Evolutionary conservation across 164 flowering plant genomes (phyloP), one percentile per base, ranked within the genome.

Genomic region (Macadamia integrifolia): DNA sequence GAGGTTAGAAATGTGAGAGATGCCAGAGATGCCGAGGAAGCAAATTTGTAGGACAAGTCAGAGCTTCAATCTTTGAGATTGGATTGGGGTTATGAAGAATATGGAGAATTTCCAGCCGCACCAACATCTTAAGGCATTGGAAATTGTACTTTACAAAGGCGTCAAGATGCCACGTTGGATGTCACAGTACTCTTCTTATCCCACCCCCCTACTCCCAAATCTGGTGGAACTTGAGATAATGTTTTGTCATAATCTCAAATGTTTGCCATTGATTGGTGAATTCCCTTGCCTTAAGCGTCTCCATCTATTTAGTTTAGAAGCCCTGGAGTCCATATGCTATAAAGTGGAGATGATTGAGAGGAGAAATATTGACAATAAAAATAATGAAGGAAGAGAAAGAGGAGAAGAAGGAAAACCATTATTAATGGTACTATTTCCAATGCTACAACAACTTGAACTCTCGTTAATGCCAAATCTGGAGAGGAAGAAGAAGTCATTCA

Each of bases 211-310:
- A 23, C 23, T 23, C 23, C 23, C 23, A 23, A 23, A 23, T 23
- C 23, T 23, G 23, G 23, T 40, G 13, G 8, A 29, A 4, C 9
- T 75, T 14, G 61, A 6, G 8, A 29, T 80, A 28, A n/a, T n/a
- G n/a, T n/a, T n/a, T n/a, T n/a, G n/a, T 32, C 40, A 17, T 65
- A 58, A 49, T 8, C 70, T 72, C 29, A 15, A 43, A 10, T 10
- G 6, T 1, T 30, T 71, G 0, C 74, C 74, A 0, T 23, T 60
- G 10, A 15, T 75, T 6, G 78, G 75, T 14, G 58, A 68, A 14
- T 63, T 75, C 53, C 73, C 72, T n/a, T 23, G 18, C n/a, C 71
- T 75, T 17, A 64, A 60, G 52, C 8, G 15, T 18, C 60, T 76
- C 10, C 1, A 4, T 10, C n/a, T 76, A 7, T 6, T 48, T n/a